Evolutionary conservation across 495 filamentous ascomycete species (phyloP).

Genomic region (Venustampulla echinocandica): DNA sequence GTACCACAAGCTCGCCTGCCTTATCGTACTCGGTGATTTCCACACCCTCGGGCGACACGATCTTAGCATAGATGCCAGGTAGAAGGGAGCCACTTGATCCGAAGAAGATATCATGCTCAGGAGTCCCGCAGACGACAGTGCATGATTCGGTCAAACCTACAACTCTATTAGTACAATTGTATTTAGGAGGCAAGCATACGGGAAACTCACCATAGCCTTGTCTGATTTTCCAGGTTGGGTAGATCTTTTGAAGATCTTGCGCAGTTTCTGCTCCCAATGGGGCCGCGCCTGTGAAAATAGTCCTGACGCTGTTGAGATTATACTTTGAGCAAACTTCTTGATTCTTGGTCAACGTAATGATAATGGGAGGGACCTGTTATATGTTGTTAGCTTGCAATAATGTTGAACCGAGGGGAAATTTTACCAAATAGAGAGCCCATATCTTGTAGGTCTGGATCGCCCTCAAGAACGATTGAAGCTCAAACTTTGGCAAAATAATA

Average conservation of each 20-base stretch:
- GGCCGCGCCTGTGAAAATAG: slow-evolving; percentile 74
- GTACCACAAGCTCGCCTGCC: slow-evolving; percentile 72
- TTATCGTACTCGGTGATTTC: slow-evolving; percentile 71
- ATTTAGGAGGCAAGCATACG: not conserved
- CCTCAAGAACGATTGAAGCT: slow-evolving; percentile 53
- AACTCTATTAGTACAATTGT: not conserved
- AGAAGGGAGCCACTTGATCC: slow-evolving; percentile 68
- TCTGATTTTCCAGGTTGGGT: slow-evolving; percentile 56
- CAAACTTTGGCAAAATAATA: slow-evolving; percentile 80
- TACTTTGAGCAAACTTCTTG: slow-evolving; percentile 54
- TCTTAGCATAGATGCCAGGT: slow-evolving; percentile 56
- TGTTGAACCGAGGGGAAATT: slow-evolving; percentile 31
- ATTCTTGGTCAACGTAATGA: slow-evolving; percentile 70
- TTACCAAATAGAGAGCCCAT: slow-evolving; percentile 49
- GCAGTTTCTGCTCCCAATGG: slow-evolving; percentile 75
- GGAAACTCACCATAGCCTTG: slow-evolving; percentile 72
- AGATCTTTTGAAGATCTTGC: slow-evolving; percentile 52
- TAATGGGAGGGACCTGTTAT: slow-evolving; percentile 65
- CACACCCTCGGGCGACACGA: slow-evolving; percentile 63
- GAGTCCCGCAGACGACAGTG: slow-evolving; percentile 62
- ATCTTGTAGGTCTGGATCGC: slow-evolving; percentile 71
- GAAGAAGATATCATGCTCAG: slow-evolving; percentile 56
- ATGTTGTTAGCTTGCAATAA: not conserved
- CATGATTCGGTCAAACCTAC: slow-evolving; percentile 68
- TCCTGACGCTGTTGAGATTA: slow-evolving; percentile 60